A percentile compares a stretch with the other conserved stretches of the same genome.
Conservation (phyloP, 768 basidiomycete species). For the Pisolithus tinctorius region DNA sequence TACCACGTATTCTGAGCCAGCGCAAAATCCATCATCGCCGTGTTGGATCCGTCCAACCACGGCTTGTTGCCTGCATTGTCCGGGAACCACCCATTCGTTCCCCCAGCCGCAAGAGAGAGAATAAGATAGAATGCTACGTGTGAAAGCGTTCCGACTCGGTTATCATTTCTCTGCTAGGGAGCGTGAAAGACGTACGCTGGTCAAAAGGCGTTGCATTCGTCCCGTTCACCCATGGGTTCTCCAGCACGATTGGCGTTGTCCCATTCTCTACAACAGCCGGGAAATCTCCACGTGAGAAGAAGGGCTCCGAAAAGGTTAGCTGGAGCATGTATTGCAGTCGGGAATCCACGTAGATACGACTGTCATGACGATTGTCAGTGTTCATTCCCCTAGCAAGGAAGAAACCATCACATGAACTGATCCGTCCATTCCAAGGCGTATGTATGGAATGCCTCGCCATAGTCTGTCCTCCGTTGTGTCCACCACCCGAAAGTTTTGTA, state of each 20-base stretch:
- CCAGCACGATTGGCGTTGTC: slow-evolving; percentile 51
- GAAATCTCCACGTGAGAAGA: slow-evolving; percentile 72
- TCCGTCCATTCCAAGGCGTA: slow-evolving; percentile 83
- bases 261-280: slow-evolving; percentile 56
- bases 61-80: slow-evolving; percentile 74
- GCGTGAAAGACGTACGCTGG: slow-evolving; percentile 43
- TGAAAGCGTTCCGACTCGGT: not conserved
- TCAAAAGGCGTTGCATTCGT: slow-evolving; percentile 81
- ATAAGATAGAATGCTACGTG: slow-evolving; percentile 75
- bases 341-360: slow-evolving; percentile 80
- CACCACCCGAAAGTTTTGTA: slow-evolving; percentile 77
- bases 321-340: slow-evolving; percentile 68
- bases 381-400: not conserved
- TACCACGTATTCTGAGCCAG: slow-evolving; percentile 56
- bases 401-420: slow-evolving; percentile 51
- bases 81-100: slow-evolving; percentile 91
- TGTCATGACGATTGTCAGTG: slow-evolving; percentile 27
- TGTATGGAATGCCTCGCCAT: slow-evolving; percentile 70
- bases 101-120: slow-evolving; percentile 77
- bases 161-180: not conserved
- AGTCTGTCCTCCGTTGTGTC: slow-evolving; percentile 58
- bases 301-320: slow-evolving; percentile 64
- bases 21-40: slow-evolving; percentile 68
- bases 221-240: slow-evolving; percentile 72
- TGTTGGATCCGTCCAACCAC: slow-evolving; percentile 64